Percentiles rank a stretch among this genome's conserved stretches.
Evolutionary conservation across 192 early-diverging fungal genomes (phyloP).

Genomic region (Coemansia sp.): DNA sequence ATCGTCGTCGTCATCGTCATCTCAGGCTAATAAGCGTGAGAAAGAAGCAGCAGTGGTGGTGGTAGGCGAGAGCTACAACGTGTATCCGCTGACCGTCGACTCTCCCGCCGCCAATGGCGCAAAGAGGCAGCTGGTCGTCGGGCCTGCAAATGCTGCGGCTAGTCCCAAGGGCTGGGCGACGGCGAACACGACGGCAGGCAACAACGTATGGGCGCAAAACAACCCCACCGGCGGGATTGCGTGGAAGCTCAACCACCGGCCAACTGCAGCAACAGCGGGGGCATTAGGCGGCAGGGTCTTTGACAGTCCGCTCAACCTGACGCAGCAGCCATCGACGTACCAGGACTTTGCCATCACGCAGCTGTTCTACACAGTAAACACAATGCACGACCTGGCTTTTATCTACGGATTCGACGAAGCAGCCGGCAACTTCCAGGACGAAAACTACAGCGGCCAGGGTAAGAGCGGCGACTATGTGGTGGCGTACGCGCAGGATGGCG

Average conservation of each 20-base stretch:
- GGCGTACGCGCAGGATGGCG: constrained; percentile 91
- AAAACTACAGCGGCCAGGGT: constrained; percentile 80
- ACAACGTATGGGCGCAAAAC: constrained; percentile 91
- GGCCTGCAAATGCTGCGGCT: constrained; percentile 75
- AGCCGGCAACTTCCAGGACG: constrained; percentile 95
- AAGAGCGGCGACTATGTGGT: constrained; percentile 83
- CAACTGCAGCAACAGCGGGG: constrained; percentile 61
- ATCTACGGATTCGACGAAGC: constrained; percentile 91
- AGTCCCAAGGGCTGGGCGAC: constrained; percentile 66
- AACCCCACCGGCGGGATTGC: constrained; percentile 72
- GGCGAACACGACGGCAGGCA: constrained; percentile 75
- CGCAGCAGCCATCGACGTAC: constrained; percentile 72
- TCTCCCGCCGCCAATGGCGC: constrained; percentile 31
- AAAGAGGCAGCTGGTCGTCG: constrained; percentile 40
- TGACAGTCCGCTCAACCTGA: constrained; percentile 64
- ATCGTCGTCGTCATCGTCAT: too few species aligned
- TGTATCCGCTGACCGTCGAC: constrained; percentile 7
- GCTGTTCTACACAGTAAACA: constrained; percentile 93
- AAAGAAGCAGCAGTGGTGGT: too few species aligned
- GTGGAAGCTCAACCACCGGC: constrained; percentile 81
- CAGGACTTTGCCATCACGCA: constrained; percentile 84
- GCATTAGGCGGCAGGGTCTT: constrained; percentile 76
- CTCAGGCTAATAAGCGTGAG: too few species aligned
- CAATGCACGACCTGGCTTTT: constrained; percentile 88
- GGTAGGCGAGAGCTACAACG: too few species aligned